A percentile compares a stretch with the other conserved stretches of the same genome.
Evolutionary conservation across 2,329 filamentous ascomycete species (phyloP).

Genomic region (Knufia fluminis): DNA sequence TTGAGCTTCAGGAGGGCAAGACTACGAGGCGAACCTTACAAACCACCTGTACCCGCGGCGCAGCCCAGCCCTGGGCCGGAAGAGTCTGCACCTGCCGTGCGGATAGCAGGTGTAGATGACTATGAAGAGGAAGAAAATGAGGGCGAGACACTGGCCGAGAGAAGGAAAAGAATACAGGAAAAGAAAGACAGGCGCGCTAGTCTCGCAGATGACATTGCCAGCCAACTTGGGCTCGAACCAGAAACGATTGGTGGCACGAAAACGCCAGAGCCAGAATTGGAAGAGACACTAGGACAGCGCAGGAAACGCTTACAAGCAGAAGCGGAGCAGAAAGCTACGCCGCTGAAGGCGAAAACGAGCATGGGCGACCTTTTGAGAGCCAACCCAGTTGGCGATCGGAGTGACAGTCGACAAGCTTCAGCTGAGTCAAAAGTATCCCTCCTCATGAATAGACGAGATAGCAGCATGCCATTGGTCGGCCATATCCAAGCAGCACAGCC

Average conservation of each 20-base stretch:
- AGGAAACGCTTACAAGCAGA: slow-evolving; percentile 38
- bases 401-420: slow-evolving; percentile 13
- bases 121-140: slow-evolving; percentile 26
- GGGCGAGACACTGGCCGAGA: slow-evolving; percentile 38
- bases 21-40: slow-evolving; percentile 52
- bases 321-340: slow-evolving; percentile 18
- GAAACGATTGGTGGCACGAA: slow-evolving; percentile 16
- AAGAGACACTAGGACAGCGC: slow-evolving; percentile 40
- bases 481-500: slow-evolving; percentile 10
- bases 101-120: neutral
- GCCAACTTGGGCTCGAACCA: slow-evolving; percentile 30
- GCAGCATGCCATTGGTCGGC: slow-evolving; percentile 3
- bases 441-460: slow-evolving; percentile 2
- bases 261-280: slow-evolving; percentile 24
- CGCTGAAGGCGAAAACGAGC: slow-evolving; percentile 28
- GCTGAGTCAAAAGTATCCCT: slow-evolving; percentile 12
- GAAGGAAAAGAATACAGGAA: slow-evolving; percentile 32
- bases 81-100: slow-evolving; percentile 2
- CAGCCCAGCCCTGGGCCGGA: slow-evolving; percentile 18
- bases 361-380: slow-evolving; percentile 44
- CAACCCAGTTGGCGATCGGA: slow-evolving; percentile 36
- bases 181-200: slow-evolving; percentile 27
- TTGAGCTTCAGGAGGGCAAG: slow-evolving; percentile 67
- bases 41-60: slow-evolving; percentile 24
- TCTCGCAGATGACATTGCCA: slow-evolving; percentile 31